Evolutionary conservation across 2,329 filamentous ascomycete species (phyloP), one percentile per base, ranked within the genome.

Genomic region (Colletotrichum musae): DNA sequence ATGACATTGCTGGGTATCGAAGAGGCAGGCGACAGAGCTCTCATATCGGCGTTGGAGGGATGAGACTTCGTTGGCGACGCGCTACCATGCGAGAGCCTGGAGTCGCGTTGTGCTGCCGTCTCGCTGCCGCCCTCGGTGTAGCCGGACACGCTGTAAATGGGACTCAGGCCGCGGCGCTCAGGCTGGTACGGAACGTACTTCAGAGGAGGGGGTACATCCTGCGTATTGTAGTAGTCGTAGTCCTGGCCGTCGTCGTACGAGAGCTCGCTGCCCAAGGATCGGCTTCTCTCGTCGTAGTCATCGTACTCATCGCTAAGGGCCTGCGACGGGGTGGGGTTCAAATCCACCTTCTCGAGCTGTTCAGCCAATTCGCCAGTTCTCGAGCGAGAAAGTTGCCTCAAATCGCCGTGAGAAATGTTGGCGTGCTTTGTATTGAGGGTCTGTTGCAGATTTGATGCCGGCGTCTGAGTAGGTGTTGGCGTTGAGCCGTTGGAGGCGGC

Each of bases 91-190:
- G 86, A 86, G 39, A 87, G 81, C 66, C 85, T 81, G 1, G 89
- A 89, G 68, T 91, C 86, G 57, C 88, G 88, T 74, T 87, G 88
- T 36, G 81, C 81, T 41, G 86, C 85, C 32, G 83, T 82, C 70
- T 91, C 87, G 74, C 85, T 91, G 61, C 89, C 89, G 54, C 90
- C 89, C 74, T 94, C 91, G 4, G 89, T 92, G 75, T 94, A 95
- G 71, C 95, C 96, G 12, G 94, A 95, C 16, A 97, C 93, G 75
- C 95, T 98, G 73, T 96, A 95, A 69, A 97, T 95, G 0, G 95
- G 95, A 77, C 95, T 98, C 57, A 97, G 82, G 12, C 91, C 92
- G 50, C 93, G 91, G 60, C 89, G 87, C 73, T 92, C 89, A 12
- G 89, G 86, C 74, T 91, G 87, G 71, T 93, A 91, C 1, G 91